phyloP scores from a whole-genome alignment of 2,329 filamentous ascomycete species.

The Trichoderma koningii region DNA sequence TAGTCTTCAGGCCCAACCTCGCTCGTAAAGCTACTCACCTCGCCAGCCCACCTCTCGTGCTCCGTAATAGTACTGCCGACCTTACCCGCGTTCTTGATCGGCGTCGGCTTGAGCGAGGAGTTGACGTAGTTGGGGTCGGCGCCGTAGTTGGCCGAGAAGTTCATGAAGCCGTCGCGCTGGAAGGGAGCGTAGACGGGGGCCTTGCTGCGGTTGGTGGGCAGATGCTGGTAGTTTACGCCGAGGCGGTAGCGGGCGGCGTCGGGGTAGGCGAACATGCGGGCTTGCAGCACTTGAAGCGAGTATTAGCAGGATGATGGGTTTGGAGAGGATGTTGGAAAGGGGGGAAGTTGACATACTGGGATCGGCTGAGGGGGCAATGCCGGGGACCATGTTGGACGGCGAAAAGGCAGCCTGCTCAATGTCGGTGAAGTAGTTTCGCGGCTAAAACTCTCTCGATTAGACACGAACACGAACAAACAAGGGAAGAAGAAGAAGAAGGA shows the following conservation, averaged over 20 bases:
- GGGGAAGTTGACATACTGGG: constrained; percentile 34
- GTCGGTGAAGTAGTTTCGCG: constrained; percentile 54
- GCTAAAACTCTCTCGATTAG: constrained; percentile 35
- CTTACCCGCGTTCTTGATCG: constrained; percentile 6
- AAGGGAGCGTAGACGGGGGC: constrained; percentile 30
- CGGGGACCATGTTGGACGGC: constrained; percentile 52
- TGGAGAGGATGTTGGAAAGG: not conserved
- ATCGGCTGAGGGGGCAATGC: constrained; percentile 52
- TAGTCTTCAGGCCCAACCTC: constrained; percentile 13
- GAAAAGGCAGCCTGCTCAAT: constrained; percentile 56
- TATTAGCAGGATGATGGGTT: not conserved
- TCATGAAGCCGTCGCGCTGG: constrained; percentile 34
- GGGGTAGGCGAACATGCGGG: constrained; percentile 52
- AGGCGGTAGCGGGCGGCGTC: constrained; percentile 55
- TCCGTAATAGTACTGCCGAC: constrained; percentile 30
- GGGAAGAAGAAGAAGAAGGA: not conserved
- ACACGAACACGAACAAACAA: not conserved
- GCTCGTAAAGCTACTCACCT: constrained; percentile 55
- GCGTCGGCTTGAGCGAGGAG: constrained; percentile 34
- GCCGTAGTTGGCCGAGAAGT: constrained; percentile 34
- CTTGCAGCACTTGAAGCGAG: constrained; percentile 43
- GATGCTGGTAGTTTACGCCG: constrained; percentile 54
- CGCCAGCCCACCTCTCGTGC: constrained; percentile 54
- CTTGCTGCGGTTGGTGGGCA: constrained; percentile 41
- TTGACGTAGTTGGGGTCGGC: constrained; percentile 35